These are phyloP conservation scores for Beauveria medogensis DNA, from an alignment of 2,329 filamentous ascomycete genomes.

Conservation along the genomic window DNA sequence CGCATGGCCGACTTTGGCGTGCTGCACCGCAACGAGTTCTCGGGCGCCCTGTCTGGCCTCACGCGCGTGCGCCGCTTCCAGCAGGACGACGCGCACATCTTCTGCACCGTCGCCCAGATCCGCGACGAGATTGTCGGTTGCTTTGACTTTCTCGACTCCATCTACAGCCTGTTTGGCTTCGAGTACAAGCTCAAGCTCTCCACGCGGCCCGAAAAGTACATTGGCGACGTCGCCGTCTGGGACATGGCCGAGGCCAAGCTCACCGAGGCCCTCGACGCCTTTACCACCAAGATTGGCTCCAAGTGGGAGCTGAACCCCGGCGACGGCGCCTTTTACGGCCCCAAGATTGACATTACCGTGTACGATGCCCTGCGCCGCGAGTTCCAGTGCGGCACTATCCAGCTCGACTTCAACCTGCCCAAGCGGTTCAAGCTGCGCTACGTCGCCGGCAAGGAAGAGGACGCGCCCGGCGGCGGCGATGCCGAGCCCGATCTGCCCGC, in stretches of 20 bases:
- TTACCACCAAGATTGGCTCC: constrained; percentile 51
- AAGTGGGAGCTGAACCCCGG: constrained; percentile 89
- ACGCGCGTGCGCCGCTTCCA: constrained; percentile 91
- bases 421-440: constrained; percentile 34
- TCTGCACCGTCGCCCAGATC: constrained; percentile 53
- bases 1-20: constrained; percentile 94
- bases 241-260: constrained; percentile 78
- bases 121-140: constrained; percentile 57
- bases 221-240: constrained; percentile 84
- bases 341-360: constrained; percentile 97
- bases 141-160: constrained; percentile 76
- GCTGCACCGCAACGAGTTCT: constrained; percentile 90
- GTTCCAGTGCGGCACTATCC: constrained; percentile 63
- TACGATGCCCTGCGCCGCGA: constrained; percentile 74
- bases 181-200: constrained; percentile 93
- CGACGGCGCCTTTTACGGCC: constrained; percentile 96
- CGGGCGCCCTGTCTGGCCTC: constrained; percentile 80
- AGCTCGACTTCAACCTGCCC: constrained; percentile 79
- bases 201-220: constrained; percentile 79
- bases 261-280: constrained; percentile 69
- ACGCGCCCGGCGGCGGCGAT: constrained; percentile 33
- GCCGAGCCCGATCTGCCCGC: constrained; percentile 46
- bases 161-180: constrained; percentile 55
- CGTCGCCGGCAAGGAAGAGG: constrained; percentile 44
- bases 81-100: constrained; percentile 94